These are phyloP conservation scores for Aspergillus hancockii DNA, from an alignment of 495 filamentous ascomycete species.

Conservation along the genomic window DNA sequence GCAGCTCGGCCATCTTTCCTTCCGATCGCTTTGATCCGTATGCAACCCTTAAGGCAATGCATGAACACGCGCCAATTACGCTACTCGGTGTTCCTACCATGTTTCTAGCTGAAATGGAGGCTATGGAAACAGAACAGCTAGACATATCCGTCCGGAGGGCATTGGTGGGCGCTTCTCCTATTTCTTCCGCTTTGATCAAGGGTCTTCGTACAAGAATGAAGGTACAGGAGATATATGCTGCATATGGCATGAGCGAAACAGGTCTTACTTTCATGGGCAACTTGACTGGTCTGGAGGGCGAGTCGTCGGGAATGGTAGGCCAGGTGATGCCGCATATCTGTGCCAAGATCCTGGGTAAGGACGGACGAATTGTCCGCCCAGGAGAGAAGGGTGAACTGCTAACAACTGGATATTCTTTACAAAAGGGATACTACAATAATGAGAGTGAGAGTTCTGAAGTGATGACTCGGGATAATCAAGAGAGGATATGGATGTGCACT, in stretches of 20 bases:
- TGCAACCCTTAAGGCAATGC: constrained; percentile 6
- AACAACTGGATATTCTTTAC: not conserved
- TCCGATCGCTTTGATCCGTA: constrained; percentile 13
- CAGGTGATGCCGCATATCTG: not conserved
- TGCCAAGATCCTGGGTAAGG: not conserved
- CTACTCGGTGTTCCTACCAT: constrained; percentile 16
- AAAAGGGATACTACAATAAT: constrained; percentile 2
- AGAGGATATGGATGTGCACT: constrained; percentile 27
- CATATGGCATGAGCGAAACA: not conserved
- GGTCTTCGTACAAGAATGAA: not conserved
- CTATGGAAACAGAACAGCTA: not conserved
- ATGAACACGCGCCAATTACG: constrained; percentile 4
- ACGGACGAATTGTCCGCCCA: not conserved
- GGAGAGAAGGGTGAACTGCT: not conserved
- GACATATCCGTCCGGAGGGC: not conserved
- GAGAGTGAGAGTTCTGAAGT: constrained; percentile 2
- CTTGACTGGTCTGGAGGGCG: not conserved
- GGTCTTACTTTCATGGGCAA: not conserved
- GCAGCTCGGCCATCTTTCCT: constrained; percentile 10
- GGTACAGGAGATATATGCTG: not conserved
- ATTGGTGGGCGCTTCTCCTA: not conserved
- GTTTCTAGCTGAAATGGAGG: constrained; percentile 14
- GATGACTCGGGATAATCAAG: constrained; percentile 10
- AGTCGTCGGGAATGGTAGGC: not conserved
- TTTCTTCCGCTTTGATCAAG: not conserved